Evolutionary conservation across 306 rosid genomes (phyloP), one percentile per base, ranked within the genome.

Genomic region (Betula pendula): DNA sequence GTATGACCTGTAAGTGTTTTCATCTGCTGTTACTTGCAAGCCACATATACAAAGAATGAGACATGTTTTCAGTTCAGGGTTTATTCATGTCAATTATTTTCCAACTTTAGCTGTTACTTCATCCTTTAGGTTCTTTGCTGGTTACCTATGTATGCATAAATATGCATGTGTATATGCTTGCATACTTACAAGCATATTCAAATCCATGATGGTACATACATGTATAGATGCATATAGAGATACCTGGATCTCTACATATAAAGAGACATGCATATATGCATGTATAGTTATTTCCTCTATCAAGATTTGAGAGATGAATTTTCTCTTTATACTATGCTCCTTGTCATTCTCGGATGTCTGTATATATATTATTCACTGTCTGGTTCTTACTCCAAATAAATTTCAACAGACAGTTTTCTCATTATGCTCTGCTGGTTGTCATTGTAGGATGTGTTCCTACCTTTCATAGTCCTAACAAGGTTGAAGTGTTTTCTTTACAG

Each of bases 401-500:
- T 72, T 71, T 45, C 20, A 27, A 25, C 52, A 45, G 43, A 31
- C 67, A 6, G 20, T 9, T 53, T 11, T 60, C 44, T 53, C 33
- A 77, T 13, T n/a, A 12, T 65, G 29, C 7, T 16, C 66, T 65
- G 31, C 70, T 27, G 38, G 63, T 24, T 56, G 62, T 55, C 62
- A 55, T 31, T 56, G 45, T 24, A 47, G 75, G 59, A 43, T 47
- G 19, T 4, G 2, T 75, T 62, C 51, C 47, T 16, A n/a, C 59
- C 44, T 55, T 38, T 67, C 16, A 24, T 74, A 3, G 31, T 49
- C 82, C 72, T 83, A 63, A 79, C 81, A 63, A 15, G 7, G 40
- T 75, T 80, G 59, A 50, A 11, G n/a, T 80, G 19, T 49, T 75
- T 75, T 66, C 3, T 68, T 75, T 38, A 66, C 88, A 85, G 88